Evolutionary conservation across 441 rosid genomes (phyloP).

Genomic region (Rhodomyrtus psidioides): DNA sequence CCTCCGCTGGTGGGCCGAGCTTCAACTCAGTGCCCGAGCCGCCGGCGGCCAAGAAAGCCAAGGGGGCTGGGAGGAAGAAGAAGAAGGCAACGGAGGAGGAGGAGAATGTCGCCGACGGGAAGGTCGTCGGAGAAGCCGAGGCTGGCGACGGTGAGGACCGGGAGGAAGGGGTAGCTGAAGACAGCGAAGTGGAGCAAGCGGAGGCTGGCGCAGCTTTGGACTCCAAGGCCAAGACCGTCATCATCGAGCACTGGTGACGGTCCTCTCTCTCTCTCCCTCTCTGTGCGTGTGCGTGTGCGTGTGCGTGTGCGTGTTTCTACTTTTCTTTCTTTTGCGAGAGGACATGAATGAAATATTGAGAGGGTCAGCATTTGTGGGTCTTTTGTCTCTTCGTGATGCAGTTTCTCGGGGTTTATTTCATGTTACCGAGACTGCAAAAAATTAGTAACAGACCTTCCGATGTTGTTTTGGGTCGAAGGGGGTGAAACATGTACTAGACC

Average conservation of each 20-base stretch:
- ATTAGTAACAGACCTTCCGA: not conserved
- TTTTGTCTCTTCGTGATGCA: not conserved
- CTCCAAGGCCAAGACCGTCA: constrained; percentile 27
- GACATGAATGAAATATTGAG: not conserved
- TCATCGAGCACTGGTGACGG: constrained; percentile 70
- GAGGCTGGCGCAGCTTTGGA: constrained; percentile 5
- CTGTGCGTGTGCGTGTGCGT: no score
- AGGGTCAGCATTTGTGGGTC: not conserved
- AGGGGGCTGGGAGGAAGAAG: constrained; percentile 8
- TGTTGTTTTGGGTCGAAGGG: not conserved
- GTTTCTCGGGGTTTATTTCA: not conserved
- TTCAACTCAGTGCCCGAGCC: constrained; percentile 10
- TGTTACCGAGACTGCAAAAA: not conserved
- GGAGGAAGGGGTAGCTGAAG: not conserved
- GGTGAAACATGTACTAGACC: not conserved
- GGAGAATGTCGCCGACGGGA: not conserved
- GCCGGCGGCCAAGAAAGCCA: constrained; percentile 9
- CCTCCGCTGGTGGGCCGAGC: not conserved
- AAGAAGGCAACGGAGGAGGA: constrained; percentile 10
- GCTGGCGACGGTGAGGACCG: not conserved
- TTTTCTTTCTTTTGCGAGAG: not conserved
- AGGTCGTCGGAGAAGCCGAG: not conserved
- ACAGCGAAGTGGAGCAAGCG: not conserved
- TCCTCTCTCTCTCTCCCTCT: not conserved
- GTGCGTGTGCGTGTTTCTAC: no score